phyloP scores from a whole-genome alignment of 2,329 filamentous ascomycete genomes.

The Coccinonectria pachysandricola region DNA sequence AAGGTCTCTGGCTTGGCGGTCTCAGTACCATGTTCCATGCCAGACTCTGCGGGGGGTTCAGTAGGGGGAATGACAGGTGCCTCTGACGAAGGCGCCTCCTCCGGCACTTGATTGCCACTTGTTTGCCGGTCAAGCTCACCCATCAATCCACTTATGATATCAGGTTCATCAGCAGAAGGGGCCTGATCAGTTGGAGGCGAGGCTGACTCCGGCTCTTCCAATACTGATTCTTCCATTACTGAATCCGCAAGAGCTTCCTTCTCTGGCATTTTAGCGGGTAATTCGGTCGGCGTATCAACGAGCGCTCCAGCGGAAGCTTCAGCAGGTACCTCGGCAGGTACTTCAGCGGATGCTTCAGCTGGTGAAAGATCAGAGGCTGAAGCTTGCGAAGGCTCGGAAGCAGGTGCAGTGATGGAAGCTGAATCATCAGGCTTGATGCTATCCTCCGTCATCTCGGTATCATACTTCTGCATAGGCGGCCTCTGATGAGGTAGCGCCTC shows the following conservation, averaged over 20 bases:
- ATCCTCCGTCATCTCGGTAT: constrained; percentile 28
- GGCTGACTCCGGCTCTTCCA: constrained; percentile 10
- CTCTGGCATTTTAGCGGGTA: too few relatives aligned
- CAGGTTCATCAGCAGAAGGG: constrained; percentile 25
- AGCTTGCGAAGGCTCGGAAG: constrained; percentile 20
- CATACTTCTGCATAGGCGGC: constrained; percentile 16
- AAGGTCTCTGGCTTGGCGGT: too few relatives aligned
- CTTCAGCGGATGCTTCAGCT: constrained; percentile 3
- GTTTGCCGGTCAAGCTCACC: constrained; percentile 33
- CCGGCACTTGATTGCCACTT: constrained; percentile 3
- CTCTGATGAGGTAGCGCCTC: constrained; percentile 9
- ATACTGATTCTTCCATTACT: constrained; percentile 6
- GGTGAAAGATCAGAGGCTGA: constrained; percentile 17
- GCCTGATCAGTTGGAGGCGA: constrained; percentile 14
- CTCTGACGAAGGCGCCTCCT: constrained; percentile 1
- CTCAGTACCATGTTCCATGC: too few relatives aligned
- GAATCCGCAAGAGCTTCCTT: too few relatives aligned
- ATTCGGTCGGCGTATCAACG: too few relatives aligned
- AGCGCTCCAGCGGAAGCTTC: constrained; percentile 1
- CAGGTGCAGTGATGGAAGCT: constrained; percentile 21
- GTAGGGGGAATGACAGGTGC: constrained; percentile 3
- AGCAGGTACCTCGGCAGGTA: neutral
- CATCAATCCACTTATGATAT: constrained; percentile 36
- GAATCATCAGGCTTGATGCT: constrained; percentile 29
- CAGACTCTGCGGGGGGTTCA: constrained; percentile 6